Evolutionary conservation across 2,329 filamentous ascomycete genomes (phyloP), one percentile per base, ranked within the genome.

Genomic region (Botryotinia calthae): DNA sequence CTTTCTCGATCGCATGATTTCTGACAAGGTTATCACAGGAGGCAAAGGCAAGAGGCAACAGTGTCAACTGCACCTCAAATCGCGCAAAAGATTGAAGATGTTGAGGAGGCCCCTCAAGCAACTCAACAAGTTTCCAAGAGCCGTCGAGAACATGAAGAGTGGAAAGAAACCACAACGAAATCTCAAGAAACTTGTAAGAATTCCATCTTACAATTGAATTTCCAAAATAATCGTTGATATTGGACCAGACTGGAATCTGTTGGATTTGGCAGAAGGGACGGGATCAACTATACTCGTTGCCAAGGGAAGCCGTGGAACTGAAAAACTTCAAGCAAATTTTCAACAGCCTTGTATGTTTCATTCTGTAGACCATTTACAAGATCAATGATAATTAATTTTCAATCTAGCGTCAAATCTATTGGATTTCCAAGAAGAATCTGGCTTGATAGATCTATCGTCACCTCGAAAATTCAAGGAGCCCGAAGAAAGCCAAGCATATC

Each of bases 331-430:
- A 9, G n/a, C 2, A 56, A 31, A 3, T 9, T 28, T 56, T 2
- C 14, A 56, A 28, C 51, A 18, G n/a, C n/a, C 51, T 16, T 40
- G 58, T 61, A 9, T 3, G 58, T 40, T 40, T n/a, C 1, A 40
- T 16, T n/a, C 0, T 6, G 16, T 8, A 1, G 1, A 61, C 12
- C 5, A 37, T 40, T 61, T 25, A 20, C 22, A 31, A 0, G 1
- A 12, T 18, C 0, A 10, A n/a, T 40, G 6, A 4, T 12, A 2
- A 8, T 16, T 61, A 14, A 61, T 20, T 20, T 37, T 12, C 28
- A 9, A 61, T 25, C 8, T 61, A 61, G 58, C 14, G 34, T 40
- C 58, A 25, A 61, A 6, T 8, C 58, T 25, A 4, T 2, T 40
- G 0, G 58, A 40, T 61, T 6, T 40, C 25, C 31, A 25, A 37